Percentiles rank a stretch among this genome's conserved stretches.
phyloP scores from a whole-genome alignment of 1,284 basidiomycete genomes.

The Taiwanofungus camphoratus region DNA sequence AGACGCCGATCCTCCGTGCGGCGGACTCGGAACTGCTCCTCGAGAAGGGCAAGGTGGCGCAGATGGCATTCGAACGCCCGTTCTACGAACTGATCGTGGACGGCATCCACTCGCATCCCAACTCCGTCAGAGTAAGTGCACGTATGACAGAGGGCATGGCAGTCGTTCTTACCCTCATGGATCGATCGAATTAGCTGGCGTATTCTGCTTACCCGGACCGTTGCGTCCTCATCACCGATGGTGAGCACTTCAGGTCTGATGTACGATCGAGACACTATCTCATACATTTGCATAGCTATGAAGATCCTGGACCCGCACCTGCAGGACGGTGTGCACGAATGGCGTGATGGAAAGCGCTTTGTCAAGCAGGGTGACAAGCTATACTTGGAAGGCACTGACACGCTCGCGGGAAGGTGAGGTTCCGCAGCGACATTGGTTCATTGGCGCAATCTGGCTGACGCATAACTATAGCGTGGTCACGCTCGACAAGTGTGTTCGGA shows the following conservation, averaged over 20 bases:
- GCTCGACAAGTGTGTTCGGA: slow-evolving; percentile 78
- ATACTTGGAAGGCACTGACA: slow-evolving; percentile 79
- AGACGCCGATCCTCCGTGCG: slow-evolving; percentile 38
- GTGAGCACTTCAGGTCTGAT: slow-evolving; percentile 31
- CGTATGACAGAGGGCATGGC: neutral
- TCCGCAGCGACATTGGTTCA: neutral
- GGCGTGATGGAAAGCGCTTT: slow-evolving; percentile 77
- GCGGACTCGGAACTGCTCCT: slow-evolving; percentile 23
- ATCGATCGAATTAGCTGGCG: slow-evolving; percentile 50
- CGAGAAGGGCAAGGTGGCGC: slow-evolving; percentile 31
- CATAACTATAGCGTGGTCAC: slow-evolving; percentile 57
- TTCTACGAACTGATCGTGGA: slow-evolving; percentile 90
- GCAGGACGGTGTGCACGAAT: slow-evolving; percentile 79
- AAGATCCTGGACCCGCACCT: slow-evolving; percentile 83
- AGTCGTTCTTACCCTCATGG: neutral
- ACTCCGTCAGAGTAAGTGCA: slow-evolving; percentile 69
- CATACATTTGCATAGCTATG: slow-evolving; percentile 49
- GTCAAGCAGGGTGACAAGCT: slow-evolving; percentile 79
- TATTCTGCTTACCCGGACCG: slow-evolving; percentile 79
- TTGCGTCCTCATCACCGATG: slow-evolving; percentile 86
- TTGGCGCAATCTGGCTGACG: slow-evolving; percentile 7
- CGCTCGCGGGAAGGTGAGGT: slow-evolving; percentile 75
- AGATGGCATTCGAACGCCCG: slow-evolving; percentile 56
- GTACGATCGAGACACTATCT: slow-evolving; percentile 2
- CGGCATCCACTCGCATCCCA: slow-evolving; percentile 87